phyloP scores from a whole-genome alignment of 1,284 basidiomycete species.

The Hypsizygus ulmarius region DNA sequence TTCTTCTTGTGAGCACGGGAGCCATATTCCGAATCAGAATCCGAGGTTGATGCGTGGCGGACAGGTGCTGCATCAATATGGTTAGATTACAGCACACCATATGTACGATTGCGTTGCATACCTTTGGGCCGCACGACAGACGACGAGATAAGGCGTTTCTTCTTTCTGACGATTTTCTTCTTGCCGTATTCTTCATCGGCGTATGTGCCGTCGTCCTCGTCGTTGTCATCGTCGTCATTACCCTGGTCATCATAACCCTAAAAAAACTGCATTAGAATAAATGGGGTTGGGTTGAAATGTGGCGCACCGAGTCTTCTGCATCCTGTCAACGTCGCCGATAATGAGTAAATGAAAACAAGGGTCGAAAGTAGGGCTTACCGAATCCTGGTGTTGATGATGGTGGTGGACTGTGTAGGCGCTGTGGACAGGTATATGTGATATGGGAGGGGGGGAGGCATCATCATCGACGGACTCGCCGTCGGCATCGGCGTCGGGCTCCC shows the following conservation, averaged over 20 bases:
- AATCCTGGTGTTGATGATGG: slow-evolving; percentile 27
- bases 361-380: slow-evolving; percentile 28
- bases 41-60: slow-evolving; percentile 55
- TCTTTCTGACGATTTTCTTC: slow-evolving; percentile 66
- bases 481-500: slow-evolving; percentile 42
- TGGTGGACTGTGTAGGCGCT: slow-evolving; percentile 24
- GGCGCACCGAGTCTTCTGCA: slow-evolving; percentile 67
- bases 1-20: slow-evolving; percentile 86
- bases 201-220: slow-evolving; percentile 73
- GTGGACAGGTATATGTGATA: slow-evolving; percentile 25
- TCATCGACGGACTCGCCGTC: slow-evolving; percentile 54
- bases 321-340: slow-evolving; percentile 34
- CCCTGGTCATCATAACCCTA: slow-evolving; percentile 70
- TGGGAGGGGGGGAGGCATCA: slow-evolving; percentile 33
- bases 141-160: slow-evolving; percentile 51
- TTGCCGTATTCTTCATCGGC: slow-evolving; percentile 73
- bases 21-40: slow-evolving; percentile 89
- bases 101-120: slow-evolving; percentile 30
- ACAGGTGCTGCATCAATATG: slow-evolving; percentile 35
- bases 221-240: slow-evolving; percentile 52
- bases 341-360: slow-evolving; percentile 15
- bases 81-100: slow-evolving; percentile 15
- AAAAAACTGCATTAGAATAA: slow-evolving; percentile 19
- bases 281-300: slow-evolving; percentile 18
- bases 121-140: slow-evolving; percentile 57